Percentiles rank a stretch among this genome's conserved stretches.
Evolutionary conservation across 345 rosid species (phyloP).

Genomic region (Carallia brachiata): DNA sequence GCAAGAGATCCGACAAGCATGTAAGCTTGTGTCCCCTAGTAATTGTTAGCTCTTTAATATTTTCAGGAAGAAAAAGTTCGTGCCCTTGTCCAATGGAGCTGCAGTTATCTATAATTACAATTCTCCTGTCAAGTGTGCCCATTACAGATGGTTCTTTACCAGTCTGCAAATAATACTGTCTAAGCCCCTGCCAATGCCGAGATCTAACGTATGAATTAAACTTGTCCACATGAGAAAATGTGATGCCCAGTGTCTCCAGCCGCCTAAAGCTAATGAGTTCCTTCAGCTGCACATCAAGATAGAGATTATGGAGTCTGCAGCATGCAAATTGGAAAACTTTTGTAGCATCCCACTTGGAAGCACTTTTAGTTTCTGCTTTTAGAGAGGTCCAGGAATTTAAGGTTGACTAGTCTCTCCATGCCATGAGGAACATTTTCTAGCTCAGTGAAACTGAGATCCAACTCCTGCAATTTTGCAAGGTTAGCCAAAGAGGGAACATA

Average conservation of each 20-base stretch:
- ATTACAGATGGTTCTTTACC: not conserved
- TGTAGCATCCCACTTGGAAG: conserved; percentile 8
- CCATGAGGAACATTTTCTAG: conserved; percentile 24
- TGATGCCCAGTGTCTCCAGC: conserved; percentile 1
- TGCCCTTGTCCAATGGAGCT: not conserved
- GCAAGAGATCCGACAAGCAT: not conserved
- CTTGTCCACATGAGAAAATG: not conserved
- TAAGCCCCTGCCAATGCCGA: not conserved
- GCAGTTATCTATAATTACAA: not conserved
- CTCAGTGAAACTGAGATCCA: conserved; percentile 8
- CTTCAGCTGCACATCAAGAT: not conserved
- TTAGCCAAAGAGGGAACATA: conserved; percentile 22
- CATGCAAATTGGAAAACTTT: conserved; percentile 5
- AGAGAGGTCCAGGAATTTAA: conserved; percentile 14
- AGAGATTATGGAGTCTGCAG: not conserved
- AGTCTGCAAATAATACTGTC: not conserved
- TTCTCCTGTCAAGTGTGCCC: not conserved
- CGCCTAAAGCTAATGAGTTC: conserved; percentile 14
- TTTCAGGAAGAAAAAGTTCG: not conserved
- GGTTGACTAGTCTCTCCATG: conserved; percentile 19
- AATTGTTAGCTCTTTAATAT: not conserved
- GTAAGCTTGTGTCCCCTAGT: not conserved
- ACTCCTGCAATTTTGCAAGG: conserved; percentile 6
- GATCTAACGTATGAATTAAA: not conserved
- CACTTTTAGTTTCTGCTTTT: not conserved